Evolutionary conservation across 495 filamentous ascomycete genomes (phyloP).

Genomic region (Rhizodiscina lignyota): DNA sequence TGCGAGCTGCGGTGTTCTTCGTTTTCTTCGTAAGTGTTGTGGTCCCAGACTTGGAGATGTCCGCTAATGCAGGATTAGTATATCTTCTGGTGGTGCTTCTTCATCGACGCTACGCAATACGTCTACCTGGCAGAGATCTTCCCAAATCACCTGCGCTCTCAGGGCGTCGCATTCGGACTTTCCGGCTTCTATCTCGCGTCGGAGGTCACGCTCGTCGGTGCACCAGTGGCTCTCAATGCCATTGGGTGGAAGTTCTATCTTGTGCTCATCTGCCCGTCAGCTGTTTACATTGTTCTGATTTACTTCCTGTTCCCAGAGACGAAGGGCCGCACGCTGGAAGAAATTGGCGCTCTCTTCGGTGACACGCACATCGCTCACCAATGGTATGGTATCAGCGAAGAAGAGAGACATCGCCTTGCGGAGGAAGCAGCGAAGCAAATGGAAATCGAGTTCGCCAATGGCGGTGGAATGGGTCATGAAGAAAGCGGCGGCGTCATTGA

Average conservation of each 20-base stretch:
- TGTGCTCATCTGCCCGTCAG: conserved; percentile 27
- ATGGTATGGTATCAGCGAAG: background rate
- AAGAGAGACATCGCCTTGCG: background rate
- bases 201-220: conserved; percentile 18
- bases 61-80: too few species aligned
- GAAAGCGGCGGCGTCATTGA: too few species aligned
- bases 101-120: conserved; percentile 29
- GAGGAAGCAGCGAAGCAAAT: too few species aligned
- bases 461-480: too few species aligned
- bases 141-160: conserved; percentile 26
- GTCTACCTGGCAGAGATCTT: conserved; percentile 30
- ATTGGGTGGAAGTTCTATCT: conserved; percentile 30
- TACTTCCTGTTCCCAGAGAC: conserved; percentile 8
- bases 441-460: too few species aligned
- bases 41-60: too few species aligned
- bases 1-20: conserved; percentile 28
- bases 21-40: too few species aligned
- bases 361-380: background rate
- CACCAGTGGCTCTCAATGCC: conserved; percentile 24
- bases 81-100: conserved; percentile 24
- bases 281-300: conserved; percentile 16
- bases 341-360: background rate
- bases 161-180: conserved; percentile 27
- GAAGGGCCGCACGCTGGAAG: conserved; percentile 2
- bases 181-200: conserved; percentile 25